Base-by-base conservation (phyloP, 1,139 yeast genomes). In the Diutina sp. region DNA sequence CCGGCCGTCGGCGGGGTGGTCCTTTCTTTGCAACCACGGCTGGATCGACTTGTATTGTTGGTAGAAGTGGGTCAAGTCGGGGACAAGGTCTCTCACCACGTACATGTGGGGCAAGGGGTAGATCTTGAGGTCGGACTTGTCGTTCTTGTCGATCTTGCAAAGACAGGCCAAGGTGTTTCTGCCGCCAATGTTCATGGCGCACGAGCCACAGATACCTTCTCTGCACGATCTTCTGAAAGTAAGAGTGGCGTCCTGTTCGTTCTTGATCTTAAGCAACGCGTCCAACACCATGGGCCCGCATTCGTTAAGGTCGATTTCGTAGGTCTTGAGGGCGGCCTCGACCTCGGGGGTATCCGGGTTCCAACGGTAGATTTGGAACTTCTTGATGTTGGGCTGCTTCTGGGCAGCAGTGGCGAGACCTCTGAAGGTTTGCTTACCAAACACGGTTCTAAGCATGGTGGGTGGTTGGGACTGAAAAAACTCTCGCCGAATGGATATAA, bases 181-280 rank as follows among this genome's bases (percentile, higher is more conserved):
- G 64, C 99, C 99, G 62, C 96, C 96, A 72, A 93, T 93, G 79
- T 93, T 93, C 99, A 93, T 93, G 65, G 99, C 99, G 79, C 99
- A 93, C 5, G 98, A 93, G 55, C 99, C 99, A 77, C 99, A 93
- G 65, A 93, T 95, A 67, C 99, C 99, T 76, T 93, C 99, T 79
- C 99, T 91, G 77, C 99, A 93, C 56, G 98, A 90, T 75, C 99
- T 86, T 79, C 99, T 86, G 74, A 93, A 87, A 4, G 99, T 93
- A 69, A 93, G 82, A 41, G 98, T 88, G 50, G 98, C 74, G 71
- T 93, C 99, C 71, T 90, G 95, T 73, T 93, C 99, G 72, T 90
- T 90, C 76, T 93, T 93, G 73, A 93, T 90, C 74, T 91, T 93
- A 65, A 93, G 73, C 61, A 93, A 74, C 50, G 99, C 99, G 72